Conservation (phyloP, 345 rosid genomes). For the Euclidium syriacum region DNA sequence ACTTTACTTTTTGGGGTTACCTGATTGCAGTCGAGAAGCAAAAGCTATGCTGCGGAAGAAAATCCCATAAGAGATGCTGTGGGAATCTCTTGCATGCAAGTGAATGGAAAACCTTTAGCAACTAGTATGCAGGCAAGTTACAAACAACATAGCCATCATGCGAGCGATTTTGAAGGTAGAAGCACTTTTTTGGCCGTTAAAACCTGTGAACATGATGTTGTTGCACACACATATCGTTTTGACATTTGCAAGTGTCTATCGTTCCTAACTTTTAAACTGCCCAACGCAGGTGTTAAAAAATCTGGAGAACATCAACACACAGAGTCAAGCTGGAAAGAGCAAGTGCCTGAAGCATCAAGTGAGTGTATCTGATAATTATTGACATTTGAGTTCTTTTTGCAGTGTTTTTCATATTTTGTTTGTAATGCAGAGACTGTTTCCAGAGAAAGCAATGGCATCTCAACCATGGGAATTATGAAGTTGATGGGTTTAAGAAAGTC, state of each 20-base stretch:
- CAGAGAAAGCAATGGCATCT: conserved; percentile 35
- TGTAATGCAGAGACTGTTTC: conserved; percentile 35
- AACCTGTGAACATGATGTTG: not conserved
- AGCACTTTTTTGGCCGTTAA: conserved; percentile 28
- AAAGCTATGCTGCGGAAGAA: conserved; percentile 34
- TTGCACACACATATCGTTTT: not conserved
- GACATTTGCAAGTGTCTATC: too few relatives aligned
- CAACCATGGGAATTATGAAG: conserved; percentile 46
- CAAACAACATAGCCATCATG: too few relatives aligned
- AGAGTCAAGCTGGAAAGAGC: conserved; percentile 41
- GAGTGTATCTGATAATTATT: conserved; percentile 17
- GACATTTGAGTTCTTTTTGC: not conserved
- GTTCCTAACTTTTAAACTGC: too few relatives aligned
- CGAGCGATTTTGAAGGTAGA: conserved; percentile 36
- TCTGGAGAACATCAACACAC: conserved; percentile 34
- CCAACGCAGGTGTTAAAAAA: conserved; percentile 29
- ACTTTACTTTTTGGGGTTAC: too few relatives aligned
- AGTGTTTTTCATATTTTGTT: conserved; percentile 15
- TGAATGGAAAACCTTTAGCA: conserved; percentile 31
- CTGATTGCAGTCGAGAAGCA: conserved; percentile 40
- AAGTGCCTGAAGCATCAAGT: conserved; percentile 36
- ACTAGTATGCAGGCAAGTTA: conserved; percentile 32
- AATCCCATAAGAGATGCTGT: conserved; percentile 32
- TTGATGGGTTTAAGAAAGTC: conserved; percentile 55
- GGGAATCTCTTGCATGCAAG: conserved; percentile 25